Percentiles rank a stretch among this genome's conserved stretches.
phyloP scores from a whole-genome alignment of 2,329 filamentous ascomycete species.

The Penicillium olsonii region DNA sequence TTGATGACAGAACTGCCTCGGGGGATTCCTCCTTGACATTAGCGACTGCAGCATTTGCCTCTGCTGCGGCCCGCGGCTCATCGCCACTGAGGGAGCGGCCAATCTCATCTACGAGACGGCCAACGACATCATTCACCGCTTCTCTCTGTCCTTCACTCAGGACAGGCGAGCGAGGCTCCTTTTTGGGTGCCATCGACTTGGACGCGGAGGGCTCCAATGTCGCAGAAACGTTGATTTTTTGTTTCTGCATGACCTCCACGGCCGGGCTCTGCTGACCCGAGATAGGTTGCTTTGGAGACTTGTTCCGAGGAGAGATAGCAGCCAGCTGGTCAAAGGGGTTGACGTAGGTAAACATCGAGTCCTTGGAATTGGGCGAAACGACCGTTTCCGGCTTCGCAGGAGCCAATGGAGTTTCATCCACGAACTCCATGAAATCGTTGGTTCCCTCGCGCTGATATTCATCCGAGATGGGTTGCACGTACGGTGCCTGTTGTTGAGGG shows the following conservation, averaged over 20 bases:
- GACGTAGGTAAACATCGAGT: constrained; percentile 66
- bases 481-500: constrained; percentile 34
- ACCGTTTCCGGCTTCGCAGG: constrained; percentile 37
- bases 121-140: constrained; percentile 70
- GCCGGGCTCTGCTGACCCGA: constrained; percentile 45
- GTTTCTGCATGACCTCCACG: constrained; percentile 28
- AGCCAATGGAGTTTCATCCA: constrained; percentile 19
- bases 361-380: constrained; percentile 37
- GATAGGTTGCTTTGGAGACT: constrained; percentile 52
- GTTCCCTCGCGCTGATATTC: constrained; percentile 15
- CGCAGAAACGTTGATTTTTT: constrained; percentile 25
- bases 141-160: constrained; percentile 52
- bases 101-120: constrained; percentile 63
- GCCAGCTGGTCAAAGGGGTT: constrained; percentile 72
- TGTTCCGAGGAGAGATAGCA: constrained; percentile 64
- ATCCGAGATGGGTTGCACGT: constrained; percentile 22
- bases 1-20: constrained; percentile 36
- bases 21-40: constrained; percentile 38
- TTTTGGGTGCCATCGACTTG: constrained; percentile 13
- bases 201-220: constrained; percentile 19
- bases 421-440: constrained; percentile 16
- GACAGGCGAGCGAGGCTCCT: constrained; percentile 26
- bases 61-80: constrained; percentile 49
- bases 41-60: constrained; percentile 45
- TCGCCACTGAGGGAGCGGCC: constrained; percentile 54